A percentile compares a stretch with the other conserved stretches of the same genome.
Evolutionary conservation across 2,329 filamentous ascomycete genomes (phyloP).

Genomic region (Xylariaceae sp.): DNA sequence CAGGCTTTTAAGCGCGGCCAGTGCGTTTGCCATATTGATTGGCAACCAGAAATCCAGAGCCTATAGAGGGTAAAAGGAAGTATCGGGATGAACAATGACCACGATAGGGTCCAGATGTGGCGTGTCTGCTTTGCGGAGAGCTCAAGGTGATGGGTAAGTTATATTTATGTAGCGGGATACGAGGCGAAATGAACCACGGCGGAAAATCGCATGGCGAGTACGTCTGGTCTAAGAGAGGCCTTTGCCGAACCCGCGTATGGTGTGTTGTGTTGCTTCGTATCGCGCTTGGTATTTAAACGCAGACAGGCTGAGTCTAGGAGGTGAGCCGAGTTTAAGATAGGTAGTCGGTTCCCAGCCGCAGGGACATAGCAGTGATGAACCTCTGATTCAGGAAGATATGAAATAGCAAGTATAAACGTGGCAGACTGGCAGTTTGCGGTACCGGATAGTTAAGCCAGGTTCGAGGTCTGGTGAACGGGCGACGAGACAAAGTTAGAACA

Average conservation of each 20-base stretch:
- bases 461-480: not conserved
- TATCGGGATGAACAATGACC: conserved; percentile 1
- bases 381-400: not conserved
- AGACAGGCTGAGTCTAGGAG: not conserved
- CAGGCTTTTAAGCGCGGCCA: conserved; percentile 43
- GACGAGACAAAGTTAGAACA: not conserved
- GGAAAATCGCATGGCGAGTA: not conserved
- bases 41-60: not conserved
- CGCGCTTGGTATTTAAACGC: not conserved
- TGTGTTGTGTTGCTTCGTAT: not conserved
- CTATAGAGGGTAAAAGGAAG: not conserved
- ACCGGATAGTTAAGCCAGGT: not conserved
- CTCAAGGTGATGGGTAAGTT: conserved; percentile 1
- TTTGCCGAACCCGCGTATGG: not conserved
- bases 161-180: not conserved
- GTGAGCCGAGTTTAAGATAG: not conserved
- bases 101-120: not conserved
- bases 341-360: not conserved
- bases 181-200: not conserved
- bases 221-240: not conserved
- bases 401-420: not conserved
- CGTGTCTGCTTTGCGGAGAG: not conserved
- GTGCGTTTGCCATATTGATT: conserved; percentile 27
- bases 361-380: not conserved
- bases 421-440: not conserved